A percentile compares a stretch with the other conserved stretches of the same genome.
Conservation (phyloP, 2,329 filamentous ascomycete genomes). For the Diaporthe citri region DNA sequence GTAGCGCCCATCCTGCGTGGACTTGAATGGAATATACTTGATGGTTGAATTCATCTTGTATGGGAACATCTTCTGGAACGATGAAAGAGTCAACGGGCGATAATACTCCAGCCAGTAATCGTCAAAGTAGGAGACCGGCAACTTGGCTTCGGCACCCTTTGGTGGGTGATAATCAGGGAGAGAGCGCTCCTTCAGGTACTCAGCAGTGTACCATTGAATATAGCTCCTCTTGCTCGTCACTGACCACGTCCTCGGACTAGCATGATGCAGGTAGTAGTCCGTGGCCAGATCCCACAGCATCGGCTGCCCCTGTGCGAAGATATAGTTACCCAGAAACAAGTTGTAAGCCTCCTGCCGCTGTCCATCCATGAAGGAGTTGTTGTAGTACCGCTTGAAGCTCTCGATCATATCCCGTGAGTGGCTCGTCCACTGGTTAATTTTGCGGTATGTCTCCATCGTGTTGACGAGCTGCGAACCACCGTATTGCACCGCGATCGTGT, state of each 20-base stretch:
- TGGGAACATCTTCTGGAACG: slow-evolving; percentile 91
- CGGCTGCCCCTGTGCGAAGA: slow-evolving; percentile 86
- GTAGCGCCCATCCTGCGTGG: slow-evolving; percentile 79
- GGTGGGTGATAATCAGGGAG: slow-evolving; percentile 63
- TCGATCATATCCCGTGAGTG: slow-evolving; percentile 99
- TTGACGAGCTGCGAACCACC: slow-evolving; percentile 98
- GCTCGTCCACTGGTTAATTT: slow-evolving; percentile 99
- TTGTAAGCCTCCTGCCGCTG: slow-evolving; percentile 99
- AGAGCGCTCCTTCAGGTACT: slow-evolving; percentile 73
- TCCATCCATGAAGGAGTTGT: slow-evolving; percentile 96
- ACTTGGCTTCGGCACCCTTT: slow-evolving; percentile 53
- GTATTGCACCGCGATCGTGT: slow-evolving; percentile 98
- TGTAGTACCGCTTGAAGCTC: slow-evolving; percentile 98
- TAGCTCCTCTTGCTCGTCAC: slow-evolving; percentile 76
- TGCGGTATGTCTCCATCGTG: slow-evolving; percentile 98
- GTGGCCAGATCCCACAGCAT: slow-evolving; percentile 97
- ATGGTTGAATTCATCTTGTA: slow-evolving; percentile 93
- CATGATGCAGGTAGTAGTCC: slow-evolving; percentile 96
- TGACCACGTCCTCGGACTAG: slow-evolving; percentile 81
- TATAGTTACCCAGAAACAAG: slow-evolving; percentile 95
- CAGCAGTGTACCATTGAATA: slow-evolving; percentile 88
- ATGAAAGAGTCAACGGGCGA: slow-evolving; percentile 86
- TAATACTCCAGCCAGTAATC: slow-evolving; percentile 99
- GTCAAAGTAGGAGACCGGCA: slow-evolving; percentile 75
- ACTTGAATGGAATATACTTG: slow-evolving; percentile 82